Evolutionary conservation across 371 early-diverging fungal species (phyloP).

Genomic region (Mucor lusitanicus): DNA sequence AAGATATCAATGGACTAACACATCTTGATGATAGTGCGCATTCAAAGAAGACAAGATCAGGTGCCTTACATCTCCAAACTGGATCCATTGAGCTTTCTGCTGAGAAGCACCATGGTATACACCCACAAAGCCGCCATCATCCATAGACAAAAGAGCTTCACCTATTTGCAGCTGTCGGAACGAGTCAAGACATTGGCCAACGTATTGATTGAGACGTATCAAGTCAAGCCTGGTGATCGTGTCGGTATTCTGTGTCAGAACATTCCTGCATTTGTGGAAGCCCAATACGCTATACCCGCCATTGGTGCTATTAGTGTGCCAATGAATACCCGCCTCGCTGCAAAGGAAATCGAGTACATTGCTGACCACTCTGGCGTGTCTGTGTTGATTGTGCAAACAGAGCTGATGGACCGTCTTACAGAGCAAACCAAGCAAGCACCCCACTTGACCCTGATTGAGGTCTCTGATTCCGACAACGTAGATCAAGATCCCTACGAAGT

Average conservation of each 20-base stretch:
- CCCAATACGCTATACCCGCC: slow-evolving; percentile 66
- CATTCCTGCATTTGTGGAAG: slow-evolving; percentile 62
- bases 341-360: slow-evolving; percentile 66
- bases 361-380: slow-evolving; percentile 56
- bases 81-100: slow-evolving; percentile 57
- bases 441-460: slow-evolving; percentile 16
- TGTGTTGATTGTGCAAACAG: slow-evolving; percentile 58
- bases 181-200: slow-evolving; percentile 50
- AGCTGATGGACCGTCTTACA: slow-evolving; percentile 27
- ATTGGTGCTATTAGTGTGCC: slow-evolving; percentile 63
- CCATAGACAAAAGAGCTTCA: slow-evolving; percentile 39
- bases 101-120: slow-evolving; percentile 56
- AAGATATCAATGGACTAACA: not conserved
- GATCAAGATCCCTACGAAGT: slow-evolving; percentile 50
- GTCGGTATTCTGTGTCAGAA: slow-evolving; percentile 67
- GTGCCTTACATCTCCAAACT: slow-evolving; percentile 24
- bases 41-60: slow-evolving; percentile 26
- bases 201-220: slow-evolving; percentile 28
- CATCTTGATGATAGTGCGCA: slow-evolving; percentile 19
- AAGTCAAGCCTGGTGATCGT: slow-evolving; percentile 36
- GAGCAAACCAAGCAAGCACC: not conserved
- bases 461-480: slow-evolving; percentile 28
- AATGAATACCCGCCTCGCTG: slow-evolving; percentile 64
- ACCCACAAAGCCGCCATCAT: slow-evolving; percentile 52
- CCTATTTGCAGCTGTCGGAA: slow-evolving; percentile 43